Conservation (phyloP, 2,329 filamentous ascomycete species). For the Paraphaeosphaeria sporulosa region DNA sequence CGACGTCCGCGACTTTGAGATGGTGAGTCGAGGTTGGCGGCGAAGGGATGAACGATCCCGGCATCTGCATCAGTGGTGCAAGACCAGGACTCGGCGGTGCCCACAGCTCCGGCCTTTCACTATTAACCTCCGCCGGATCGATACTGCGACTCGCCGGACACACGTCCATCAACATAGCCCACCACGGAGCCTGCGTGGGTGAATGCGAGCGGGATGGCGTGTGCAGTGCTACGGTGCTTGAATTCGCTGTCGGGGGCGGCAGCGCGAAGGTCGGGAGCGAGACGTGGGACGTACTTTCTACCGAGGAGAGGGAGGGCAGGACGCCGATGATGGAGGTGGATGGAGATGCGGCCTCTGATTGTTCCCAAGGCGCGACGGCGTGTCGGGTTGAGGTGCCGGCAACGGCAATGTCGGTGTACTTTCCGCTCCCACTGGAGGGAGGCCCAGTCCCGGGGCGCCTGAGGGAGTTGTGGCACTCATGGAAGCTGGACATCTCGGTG, state of each 20-base stretch:
- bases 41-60: neutral
- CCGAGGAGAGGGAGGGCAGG: neutral
- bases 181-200: neutral
- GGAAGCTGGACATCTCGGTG: neutral
- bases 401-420: neutral
- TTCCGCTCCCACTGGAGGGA: neutral
- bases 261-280: neutral
- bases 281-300: neutral
- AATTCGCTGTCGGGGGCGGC: neutral
- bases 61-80: no score
- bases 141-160: no score
- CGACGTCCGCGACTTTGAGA: neutral
- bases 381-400: no score
- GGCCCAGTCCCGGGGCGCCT: neutral
- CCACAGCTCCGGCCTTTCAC: no score
- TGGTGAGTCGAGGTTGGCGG: neutral
- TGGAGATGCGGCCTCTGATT: neutral
- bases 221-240: neutral
- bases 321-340: constrained; percentile 6
- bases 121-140: no score
- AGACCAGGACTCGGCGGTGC: no score
- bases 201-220: neutral
- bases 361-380: neutral
- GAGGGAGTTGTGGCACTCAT: neutral
- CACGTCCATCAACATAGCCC: neutral